A percentile compares a stretch with the other conserved stretches of the same genome.
Conservation (phyloP, 2,329 filamentous ascomycete genomes). For the Fusarium abutilonis region DNA sequence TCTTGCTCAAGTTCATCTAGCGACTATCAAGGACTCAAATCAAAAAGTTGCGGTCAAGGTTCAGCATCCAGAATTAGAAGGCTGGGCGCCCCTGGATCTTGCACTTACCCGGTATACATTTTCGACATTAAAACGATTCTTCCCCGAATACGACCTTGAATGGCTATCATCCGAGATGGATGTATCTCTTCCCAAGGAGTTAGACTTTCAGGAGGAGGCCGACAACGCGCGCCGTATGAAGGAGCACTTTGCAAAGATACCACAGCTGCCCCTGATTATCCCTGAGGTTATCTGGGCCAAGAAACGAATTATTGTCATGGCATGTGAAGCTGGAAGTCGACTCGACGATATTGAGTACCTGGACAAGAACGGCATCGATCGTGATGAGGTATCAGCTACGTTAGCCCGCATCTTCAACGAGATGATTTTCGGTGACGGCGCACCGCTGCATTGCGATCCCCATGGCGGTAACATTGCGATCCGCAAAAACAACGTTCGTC, state of each 20-base stretch:
- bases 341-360: constrained; percentile 90
- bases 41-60: constrained; percentile 95
- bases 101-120: constrained; percentile 90
- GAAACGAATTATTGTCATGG: constrained; percentile 93
- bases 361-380: constrained; percentile 85
- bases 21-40: constrained; percentile 81
- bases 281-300: constrained; percentile 91
- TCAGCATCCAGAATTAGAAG: constrained; percentile 87
- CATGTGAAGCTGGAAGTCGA: constrained; percentile 84
- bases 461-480: constrained; percentile 97
- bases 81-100: constrained; percentile 91
- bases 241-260: constrained; percentile 80
- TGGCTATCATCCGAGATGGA: constrained; percentile 97
- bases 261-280: constrained; percentile 83
- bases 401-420: constrained; percentile 96
- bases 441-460: constrained; percentile 94
- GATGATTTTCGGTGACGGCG: constrained; percentile 94
- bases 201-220: constrained; percentile 89
- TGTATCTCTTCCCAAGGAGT: constrained; percentile 84
- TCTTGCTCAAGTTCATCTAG: constrained; percentile 92
- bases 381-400: constrained; percentile 93
- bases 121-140: constrained; percentile 87
- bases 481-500: constrained; percentile 72
- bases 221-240: constrained; percentile 82
- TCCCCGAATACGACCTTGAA: constrained; percentile 96